Evolutionary conservation across 2,329 filamentous ascomycete genomes (phyloP), one percentile per base, ranked within the genome.

Genomic region (Scedosporium boydii): DNA sequence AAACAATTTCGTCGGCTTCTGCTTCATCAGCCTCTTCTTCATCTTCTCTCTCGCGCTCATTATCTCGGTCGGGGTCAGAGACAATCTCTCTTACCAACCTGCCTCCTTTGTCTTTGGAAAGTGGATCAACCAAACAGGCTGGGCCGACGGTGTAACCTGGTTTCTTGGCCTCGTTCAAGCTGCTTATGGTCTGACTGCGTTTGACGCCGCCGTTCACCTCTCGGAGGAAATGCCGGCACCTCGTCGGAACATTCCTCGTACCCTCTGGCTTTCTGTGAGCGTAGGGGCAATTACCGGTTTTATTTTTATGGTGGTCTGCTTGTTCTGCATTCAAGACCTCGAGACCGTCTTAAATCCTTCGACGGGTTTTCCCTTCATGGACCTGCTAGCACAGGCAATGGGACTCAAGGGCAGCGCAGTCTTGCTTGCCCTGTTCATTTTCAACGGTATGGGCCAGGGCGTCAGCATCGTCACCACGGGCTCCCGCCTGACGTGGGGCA

Each of bases 191-290:
- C 70, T 83, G 16, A 83, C 80, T 0, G 82, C 82, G 1, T 84
- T 85, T 65, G 82, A 85, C 66, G 80, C 82, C 0, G 82, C 82
- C 41, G 82, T 84, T 44, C 82, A 85, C 68, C 78, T 85, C 74
- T 78, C 82, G 2, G 82, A 85, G 65, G 82, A 84, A 66, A 81
- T 84, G 1, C 81, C 82, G 1, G 71, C 74, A 3, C 81, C 82
- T 1, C 71, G 80, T 34, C 77, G 71, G 42, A 82, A 82, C 62
- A 78, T 77, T 0, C 82, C 82, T 0, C 73, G 73, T 16, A 76
- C 80, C 3, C 82, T 84, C 65, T 83, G 77, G 73, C 74, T 83
- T 18, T 78, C 81, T 0, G 78, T 84, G 0, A 64, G 77, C 0
- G 74, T 75, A n/a, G 77, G 80, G 41, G 78, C 79, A n/a, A 58